Percentiles rank a stretch among this genome's conserved stretches.
phyloP scores from a whole-genome alignment of 768 basidiomycete genomes.

The Pisolithus marmoratus region DNA sequence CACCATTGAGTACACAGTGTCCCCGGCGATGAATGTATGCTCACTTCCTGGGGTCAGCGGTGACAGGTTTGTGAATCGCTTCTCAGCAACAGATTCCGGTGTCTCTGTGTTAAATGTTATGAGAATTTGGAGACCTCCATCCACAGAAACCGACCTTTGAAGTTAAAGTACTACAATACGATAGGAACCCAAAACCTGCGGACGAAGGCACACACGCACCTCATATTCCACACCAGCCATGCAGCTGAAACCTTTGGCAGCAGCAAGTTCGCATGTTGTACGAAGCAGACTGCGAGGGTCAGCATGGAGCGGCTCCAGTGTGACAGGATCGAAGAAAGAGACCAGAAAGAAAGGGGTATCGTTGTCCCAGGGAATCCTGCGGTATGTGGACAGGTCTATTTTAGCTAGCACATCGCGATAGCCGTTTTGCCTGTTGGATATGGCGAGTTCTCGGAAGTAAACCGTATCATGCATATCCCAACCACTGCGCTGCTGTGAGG shows the following conservation, averaged over 20 bases:
- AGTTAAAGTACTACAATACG: conserved; percentile 71
- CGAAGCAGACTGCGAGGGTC: conserved; percentile 85
- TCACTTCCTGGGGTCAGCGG: conserved; percentile 90
- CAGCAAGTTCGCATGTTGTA: conserved; percentile 47
- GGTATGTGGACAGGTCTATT: conserved; percentile 83
- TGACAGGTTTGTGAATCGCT: conserved; percentile 67
- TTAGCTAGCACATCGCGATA: conserved; percentile 84
- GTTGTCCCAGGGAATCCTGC: conserved; percentile 88
- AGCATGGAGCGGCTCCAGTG: conserved; percentile 65
- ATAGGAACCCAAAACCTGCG: conserved; percentile 3
- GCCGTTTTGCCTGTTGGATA: conserved; percentile 90
- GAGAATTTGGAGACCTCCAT: neutral
- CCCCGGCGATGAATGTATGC: conserved; percentile 23
- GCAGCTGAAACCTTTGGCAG: conserved; percentile 50
- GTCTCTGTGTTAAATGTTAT: conserved; percentile 54
- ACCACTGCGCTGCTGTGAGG: conserved; percentile 40
- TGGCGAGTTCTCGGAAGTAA: conserved; percentile 79
- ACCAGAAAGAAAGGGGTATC: conserved; percentile 92
- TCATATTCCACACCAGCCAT: conserved; percentile 93
- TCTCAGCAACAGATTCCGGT: conserved; percentile 64
- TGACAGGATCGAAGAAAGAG: conserved; percentile 85
- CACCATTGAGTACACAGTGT: neutral
- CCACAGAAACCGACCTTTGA: conserved; percentile 55
- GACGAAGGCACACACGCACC: conserved; percentile 37
- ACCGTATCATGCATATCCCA: conserved; percentile 91